Evolutionary conservation across 192 early-diverging fungal species (phyloP), one percentile per base, ranked within the genome.

Genomic region (Geranomyces variabilis): DNA sequence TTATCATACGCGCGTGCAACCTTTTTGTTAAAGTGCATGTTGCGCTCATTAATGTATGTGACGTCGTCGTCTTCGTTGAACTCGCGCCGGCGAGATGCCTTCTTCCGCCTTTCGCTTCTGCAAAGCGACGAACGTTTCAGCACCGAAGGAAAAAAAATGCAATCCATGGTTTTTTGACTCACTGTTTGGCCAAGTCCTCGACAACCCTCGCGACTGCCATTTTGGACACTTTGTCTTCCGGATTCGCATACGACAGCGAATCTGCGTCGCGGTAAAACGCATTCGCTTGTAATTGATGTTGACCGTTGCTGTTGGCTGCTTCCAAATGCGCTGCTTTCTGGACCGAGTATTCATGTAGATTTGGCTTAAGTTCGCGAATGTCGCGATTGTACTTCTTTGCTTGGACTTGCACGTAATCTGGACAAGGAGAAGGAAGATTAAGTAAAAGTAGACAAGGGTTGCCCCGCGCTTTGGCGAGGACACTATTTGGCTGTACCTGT

Each of bases 1-100:
- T 94, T 94, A 75, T 97, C 97, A 65, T 95, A 99, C 30, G 94
- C 94, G 31, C 96, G 78, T 48, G 92, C 77, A 81, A 99, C 93
- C 86, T 97, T 97, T 71, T 93, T 92, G 88, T 98, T 98, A 80
- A 99, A 98, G 21, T 87, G 81, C 63, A 91, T 92, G 76, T 99
- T 99, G 75, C 92, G 84, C 44, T 99, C 94, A 73, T 98, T 98
- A 82, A 99, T 98, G 80, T 93, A 97, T 17, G 95, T 93, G 63
- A 85, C 82, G 47, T 85, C 93, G 51, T 93, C 93, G 62, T 96
- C 96, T 34, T 90, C 90, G 24, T 91, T 87, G 77, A 91, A 79
- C 34, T 77, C 80, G 29, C 89, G 57, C 83, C 90, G 46, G 86
- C 89, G 86, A 21, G 90, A 92, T 67, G 89, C 88, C 28, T 83